Conservation (phyloP, 108 stramenopile species). For the Cyclotella atomus region DNA sequence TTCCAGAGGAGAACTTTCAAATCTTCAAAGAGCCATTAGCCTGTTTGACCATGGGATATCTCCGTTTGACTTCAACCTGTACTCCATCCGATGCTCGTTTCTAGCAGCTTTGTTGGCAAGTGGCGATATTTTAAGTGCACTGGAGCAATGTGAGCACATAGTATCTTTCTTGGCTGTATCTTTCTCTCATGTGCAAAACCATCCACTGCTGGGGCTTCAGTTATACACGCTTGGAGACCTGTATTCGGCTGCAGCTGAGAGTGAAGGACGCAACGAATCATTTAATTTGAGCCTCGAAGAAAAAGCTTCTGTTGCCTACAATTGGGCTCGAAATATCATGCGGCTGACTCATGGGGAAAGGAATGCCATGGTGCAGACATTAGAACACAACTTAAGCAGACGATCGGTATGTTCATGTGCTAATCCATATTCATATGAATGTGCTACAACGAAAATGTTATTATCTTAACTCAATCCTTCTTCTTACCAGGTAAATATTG, state of each 20-base stretch:
- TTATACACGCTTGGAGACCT: constrained; percentile 71
- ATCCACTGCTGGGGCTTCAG: constrained; percentile 68
- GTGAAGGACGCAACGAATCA: background rate
- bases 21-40: constrained; percentile 17
- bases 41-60: constrained; percentile 14
- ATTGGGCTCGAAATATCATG: constrained; percentile 33
- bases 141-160: constrained; percentile 51
- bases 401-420: background rate
- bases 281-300: no score
- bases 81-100: constrained; percentile 30
- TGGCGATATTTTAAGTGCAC: constrained; percentile 12
- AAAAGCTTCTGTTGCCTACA: constrained; percentile 28
- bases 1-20: constrained; percentile 22
- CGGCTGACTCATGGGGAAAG: constrained; percentile 24
- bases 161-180: constrained; percentile 52
- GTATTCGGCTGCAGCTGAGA: constrained; percentile 11
- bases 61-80: constrained; percentile 36
- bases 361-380: constrained; percentile 16
- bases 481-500: no score
- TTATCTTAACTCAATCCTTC: background rate
- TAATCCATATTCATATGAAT: background rate
- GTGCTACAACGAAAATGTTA: background rate
- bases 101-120: constrained; percentile 30
- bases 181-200: constrained; percentile 42
- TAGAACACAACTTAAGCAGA: constrained; percentile 9